These are phyloP conservation scores for Sanghuangporus weigelae DNA, from an alignment of 1,284 basidiomycete genomes.

Conservation along the genomic window DNA sequence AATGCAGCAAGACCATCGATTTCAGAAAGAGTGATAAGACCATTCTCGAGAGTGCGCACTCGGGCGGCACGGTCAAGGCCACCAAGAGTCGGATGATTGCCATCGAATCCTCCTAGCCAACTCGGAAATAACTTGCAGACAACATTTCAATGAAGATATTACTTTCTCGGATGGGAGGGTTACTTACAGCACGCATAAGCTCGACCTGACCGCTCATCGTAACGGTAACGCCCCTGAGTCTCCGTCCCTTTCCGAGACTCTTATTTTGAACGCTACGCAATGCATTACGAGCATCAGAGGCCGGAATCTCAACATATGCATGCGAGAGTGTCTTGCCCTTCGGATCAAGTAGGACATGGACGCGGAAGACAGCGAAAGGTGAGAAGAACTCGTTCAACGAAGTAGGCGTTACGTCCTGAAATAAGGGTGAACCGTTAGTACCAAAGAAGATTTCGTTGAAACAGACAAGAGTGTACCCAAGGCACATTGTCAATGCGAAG, in stretches of 20 bases:
- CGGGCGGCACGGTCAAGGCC: constrained; percentile 52
- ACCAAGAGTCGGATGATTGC: constrained; percentile 56
- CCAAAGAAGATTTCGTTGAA: constrained; percentile 6
- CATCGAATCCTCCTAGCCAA: constrained; percentile 73
- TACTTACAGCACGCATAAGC: constrained; percentile 66
- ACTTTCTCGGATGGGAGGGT: not conserved
- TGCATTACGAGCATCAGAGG: constrained; percentile 56
- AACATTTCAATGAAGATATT: not conserved
- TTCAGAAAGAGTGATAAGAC: constrained; percentile 60
- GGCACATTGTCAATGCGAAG: constrained; percentile 80
- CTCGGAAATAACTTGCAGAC: constrained; percentile 59
- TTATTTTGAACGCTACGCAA: constrained; percentile 53
- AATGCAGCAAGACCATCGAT: constrained; percentile 58
- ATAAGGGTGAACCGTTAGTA: not conserved
- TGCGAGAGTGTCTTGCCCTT: constrained; percentile 79
- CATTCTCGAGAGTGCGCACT: constrained; percentile 50
- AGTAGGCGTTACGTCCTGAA: constrained; percentile 73
- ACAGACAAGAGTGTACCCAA: constrained; percentile 49
- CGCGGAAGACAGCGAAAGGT: constrained; percentile 55
- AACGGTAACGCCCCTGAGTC: constrained; percentile 74
- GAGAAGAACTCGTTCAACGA: constrained; percentile 61
- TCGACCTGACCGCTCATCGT: constrained; percentile 73
- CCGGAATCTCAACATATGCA: constrained; percentile 67
- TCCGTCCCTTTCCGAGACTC: constrained; percentile 61
- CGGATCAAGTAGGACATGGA: constrained; percentile 70